Evolutionary conservation across 2,329 filamentous ascomycete species (phyloP).

Genomic region (Colletotrichum spinosum): DNA sequence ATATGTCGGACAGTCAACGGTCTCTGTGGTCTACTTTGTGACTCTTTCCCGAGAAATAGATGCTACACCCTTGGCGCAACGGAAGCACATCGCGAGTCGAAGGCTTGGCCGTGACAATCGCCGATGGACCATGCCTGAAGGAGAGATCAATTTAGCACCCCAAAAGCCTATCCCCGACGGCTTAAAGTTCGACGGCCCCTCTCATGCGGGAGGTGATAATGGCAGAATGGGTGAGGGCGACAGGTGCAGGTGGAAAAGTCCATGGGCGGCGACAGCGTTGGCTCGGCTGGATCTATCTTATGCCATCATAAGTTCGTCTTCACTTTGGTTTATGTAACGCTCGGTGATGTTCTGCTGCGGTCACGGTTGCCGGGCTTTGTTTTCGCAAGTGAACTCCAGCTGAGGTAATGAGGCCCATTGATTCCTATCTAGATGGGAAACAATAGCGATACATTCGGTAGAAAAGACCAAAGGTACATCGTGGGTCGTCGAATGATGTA

Average conservation of each 20-base stretch:
- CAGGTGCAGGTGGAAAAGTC: not conserved
- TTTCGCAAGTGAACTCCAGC: not conserved
- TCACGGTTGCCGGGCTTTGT: not conserved
- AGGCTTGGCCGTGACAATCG: conserved; percentile 31
- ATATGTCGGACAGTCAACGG: conserved; percentile 32
- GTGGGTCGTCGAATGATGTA: conserved; percentile 28
- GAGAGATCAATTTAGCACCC: not conserved
- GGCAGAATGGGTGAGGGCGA: conserved; percentile 8
- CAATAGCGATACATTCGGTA: not conserved
- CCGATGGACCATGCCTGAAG: conserved; percentile 26
- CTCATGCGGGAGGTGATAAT: conserved; percentile 5
- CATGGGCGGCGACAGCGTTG: too few species aligned
- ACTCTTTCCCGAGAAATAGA: conserved; percentile 12
- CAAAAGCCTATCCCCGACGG: conserved; percentile 36
- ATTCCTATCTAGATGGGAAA: not conserved
- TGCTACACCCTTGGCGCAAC: conserved; percentile 25
- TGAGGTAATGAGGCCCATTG: not conserved
- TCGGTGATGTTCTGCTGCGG: too few species aligned
- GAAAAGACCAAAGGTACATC: too few species aligned
- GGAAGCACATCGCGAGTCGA: conserved; percentile 20
- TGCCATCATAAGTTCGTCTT: too few species aligned
- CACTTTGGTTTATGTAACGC: too few species aligned
- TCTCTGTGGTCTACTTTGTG: conserved; percentile 1
- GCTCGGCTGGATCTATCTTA: too few species aligned
- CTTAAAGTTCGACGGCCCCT: conserved; percentile 19